phyloP scores from a whole-genome alignment of 1,284 basidiomycete genomes.

The Puccinia polysora region DNA sequence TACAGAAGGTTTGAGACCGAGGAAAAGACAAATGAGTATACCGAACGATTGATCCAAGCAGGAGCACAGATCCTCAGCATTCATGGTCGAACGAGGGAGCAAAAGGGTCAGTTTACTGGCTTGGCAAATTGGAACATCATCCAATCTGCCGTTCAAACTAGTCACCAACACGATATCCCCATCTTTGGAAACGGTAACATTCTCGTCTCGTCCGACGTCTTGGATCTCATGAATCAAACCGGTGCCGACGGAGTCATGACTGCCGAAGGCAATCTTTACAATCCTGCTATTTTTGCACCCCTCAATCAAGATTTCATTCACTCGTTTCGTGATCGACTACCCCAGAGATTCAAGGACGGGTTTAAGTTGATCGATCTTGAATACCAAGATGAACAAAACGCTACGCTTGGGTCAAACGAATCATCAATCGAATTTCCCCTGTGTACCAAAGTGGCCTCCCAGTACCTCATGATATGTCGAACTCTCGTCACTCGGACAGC shows the following conservation, averaged over 20 bases:
- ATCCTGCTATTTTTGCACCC: constrained; percentile 71
- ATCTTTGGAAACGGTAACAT: constrained; percentile 99
- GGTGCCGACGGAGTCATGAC: constrained; percentile 89
- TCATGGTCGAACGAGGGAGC: constrained; percentile 83
- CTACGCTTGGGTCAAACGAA: constrained; percentile 29
- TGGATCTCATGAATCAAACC: constrained; percentile 70
- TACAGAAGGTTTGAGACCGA: constrained; percentile 83
- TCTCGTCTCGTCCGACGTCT: constrained; percentile 74
- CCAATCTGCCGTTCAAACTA: background rate
- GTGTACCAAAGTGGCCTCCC: constrained; percentile 66
- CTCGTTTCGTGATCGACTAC: constrained; percentile 46
- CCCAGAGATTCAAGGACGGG: constrained; percentile 46
- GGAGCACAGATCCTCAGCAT: constrained; percentile 93
- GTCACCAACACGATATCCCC: constrained; percentile 58
- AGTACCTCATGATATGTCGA: constrained; percentile 77
- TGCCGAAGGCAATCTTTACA: constrained; percentile 92
- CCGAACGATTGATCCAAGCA: constrained; percentile 85
- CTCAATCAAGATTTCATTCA: constrained; percentile 45
- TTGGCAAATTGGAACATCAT: constrained; percentile 65
- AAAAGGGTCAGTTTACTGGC: constrained; percentile 73
- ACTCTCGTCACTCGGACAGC: constrained; percentile 68
- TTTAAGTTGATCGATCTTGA: constrained; percentile 36
- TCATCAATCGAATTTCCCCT: constrained; percentile 61
- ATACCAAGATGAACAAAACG: constrained; percentile 44
- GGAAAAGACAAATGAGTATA: constrained; percentile 85